Base-by-base conservation (phyloP, 1,284 basidiomycete species). In the Pisolithus thermaeus region DNA sequence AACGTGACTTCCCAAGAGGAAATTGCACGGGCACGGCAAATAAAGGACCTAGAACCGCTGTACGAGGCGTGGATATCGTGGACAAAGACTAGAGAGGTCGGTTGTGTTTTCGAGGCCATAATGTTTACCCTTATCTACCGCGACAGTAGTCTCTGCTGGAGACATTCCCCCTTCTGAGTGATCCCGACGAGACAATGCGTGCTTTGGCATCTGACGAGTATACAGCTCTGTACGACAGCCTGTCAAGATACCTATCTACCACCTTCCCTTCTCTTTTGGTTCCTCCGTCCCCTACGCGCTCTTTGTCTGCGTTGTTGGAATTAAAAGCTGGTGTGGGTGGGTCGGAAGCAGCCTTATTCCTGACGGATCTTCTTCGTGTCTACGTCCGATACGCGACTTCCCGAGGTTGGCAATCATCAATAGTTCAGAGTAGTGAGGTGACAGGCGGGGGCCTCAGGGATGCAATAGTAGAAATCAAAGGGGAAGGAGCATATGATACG, bases 241-340 rank as follows among this genome's bases (percentile, higher is more conserved):
- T 92, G 18, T 67, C 75, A 14, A 54, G 65, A 0, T 64, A 84
- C 30, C 63, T 87, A 37, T 69, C 76, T 9, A 61, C 69, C 0
- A 80, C 76, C 0, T 83, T 97, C 56, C 86, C 90, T 0, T 54
- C 75, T 0, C 73, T 90, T 4, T 79, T 97, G 50, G 75, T 93
- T 0, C 90, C 90, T 0, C 72, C 81, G 0, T 85, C 88, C 0
- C 61, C 76, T 7, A 87, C 90, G 0, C 70, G 76, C 0, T 66
- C 79, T 1, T 72, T 92, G 6, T 88, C 89, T 3, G 90, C 90
- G 1, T 75, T 98, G 50, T 72, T 99, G 52, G 96, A 98, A 59
- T 73, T 99, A 32, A 95, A 96, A 60, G 83, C 92, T 0, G 97
- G 94, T 3, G 92, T 96, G 0, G 97, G 96, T 0, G 96, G 96